Evolutionary conservation across 2,329 filamentous ascomycete genomes (phyloP), one percentile per base, ranked within the genome.

Genomic region (Monilinia vaccinii-corymbosi): DNA sequence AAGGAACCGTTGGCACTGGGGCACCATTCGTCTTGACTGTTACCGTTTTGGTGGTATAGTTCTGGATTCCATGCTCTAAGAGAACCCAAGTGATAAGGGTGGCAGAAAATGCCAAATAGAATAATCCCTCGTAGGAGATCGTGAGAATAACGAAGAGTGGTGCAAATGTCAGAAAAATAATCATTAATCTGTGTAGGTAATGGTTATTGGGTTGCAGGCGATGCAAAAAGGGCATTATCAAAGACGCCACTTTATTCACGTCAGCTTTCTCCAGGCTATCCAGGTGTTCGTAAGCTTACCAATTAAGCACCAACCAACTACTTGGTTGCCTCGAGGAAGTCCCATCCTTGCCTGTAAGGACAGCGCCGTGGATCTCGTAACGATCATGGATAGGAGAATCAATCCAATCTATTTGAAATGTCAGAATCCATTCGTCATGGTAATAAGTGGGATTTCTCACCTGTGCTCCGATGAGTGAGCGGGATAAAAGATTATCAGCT

Each of bases 91-190:
- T 85, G 56, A 96, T 79, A 6, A 99, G 77, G 25, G 87, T 89
- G 58, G 88, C 77, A 70, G 86, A 91, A 74, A 97, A 99, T 13
- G 87, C 85, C 62, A 97, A 84, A 74, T 97, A 99, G 73, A 99
- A 99, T 2, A 99, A 80, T 0, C 93, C 93, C 74, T 99, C 94
- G 75, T 96, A 99, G 0, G 93, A 97, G 67, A 97, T 97, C 9
- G 92, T 96, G 55, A 99, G 83, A 69, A 99, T 93, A 71, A 99
- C 88, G 74, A 97, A 99, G 1, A 88, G 88, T 0, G 94, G 94
- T 0, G 93, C 88, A 71, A 95, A 97, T 6, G 92, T 89, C 52
- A 99, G 79, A 76, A 97, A 99, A 58, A 97, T 85, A 67, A 96
- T 83, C 66, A 92, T 81, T 4, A 99, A 78, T 28, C 92, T 86